phyloP scores from a whole-genome alignment of 306 rosid species.

The Rubus idaeus region DNA sequence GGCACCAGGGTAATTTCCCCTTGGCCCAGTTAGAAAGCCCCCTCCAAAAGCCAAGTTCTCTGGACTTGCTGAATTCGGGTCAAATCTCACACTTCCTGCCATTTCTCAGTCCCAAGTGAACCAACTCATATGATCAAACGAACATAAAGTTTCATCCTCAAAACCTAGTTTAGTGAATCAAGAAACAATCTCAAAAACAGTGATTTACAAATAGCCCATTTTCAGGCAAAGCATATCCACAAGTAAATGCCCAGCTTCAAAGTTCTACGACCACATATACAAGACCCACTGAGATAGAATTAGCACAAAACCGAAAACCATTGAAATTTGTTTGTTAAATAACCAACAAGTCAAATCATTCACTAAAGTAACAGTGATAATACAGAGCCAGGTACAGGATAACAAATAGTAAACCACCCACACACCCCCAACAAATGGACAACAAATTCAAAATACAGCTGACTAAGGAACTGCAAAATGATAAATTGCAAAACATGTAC shows the following conservation, averaged over 20 bases:
- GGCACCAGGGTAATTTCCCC: conserved; percentile 42
- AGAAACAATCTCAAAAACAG: conserved; percentile 7
- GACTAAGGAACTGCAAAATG: background rate
- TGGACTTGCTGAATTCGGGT: conserved; percentile 47
- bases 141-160: conserved; percentile 21
- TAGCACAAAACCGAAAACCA: conserved; percentile 4
- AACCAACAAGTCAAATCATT: background rate
- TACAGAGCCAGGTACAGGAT: background rate
- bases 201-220: conserved; percentile 21
- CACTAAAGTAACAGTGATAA: background rate
- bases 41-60: conserved; percentile 53
- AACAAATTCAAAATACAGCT: conserved; percentile 15
- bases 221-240: conserved; percentile 32
- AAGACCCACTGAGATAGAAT: conserved; percentile 31
- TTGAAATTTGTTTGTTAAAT: background rate
- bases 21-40: conserved; percentile 49
- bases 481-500: background rate
- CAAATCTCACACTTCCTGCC: conserved; percentile 71
- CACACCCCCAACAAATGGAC: background rate
- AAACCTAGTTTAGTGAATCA: conserved; percentile 20
- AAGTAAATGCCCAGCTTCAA: conserved; percentile 25
- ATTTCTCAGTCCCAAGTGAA: conserved; percentile 46
- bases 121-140: conserved; percentile 19
- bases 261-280: conserved; percentile 30
- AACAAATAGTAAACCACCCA: background rate